Base-by-base conservation (phyloP, 106 monocot species). In the Acorus calamus region DNA sequence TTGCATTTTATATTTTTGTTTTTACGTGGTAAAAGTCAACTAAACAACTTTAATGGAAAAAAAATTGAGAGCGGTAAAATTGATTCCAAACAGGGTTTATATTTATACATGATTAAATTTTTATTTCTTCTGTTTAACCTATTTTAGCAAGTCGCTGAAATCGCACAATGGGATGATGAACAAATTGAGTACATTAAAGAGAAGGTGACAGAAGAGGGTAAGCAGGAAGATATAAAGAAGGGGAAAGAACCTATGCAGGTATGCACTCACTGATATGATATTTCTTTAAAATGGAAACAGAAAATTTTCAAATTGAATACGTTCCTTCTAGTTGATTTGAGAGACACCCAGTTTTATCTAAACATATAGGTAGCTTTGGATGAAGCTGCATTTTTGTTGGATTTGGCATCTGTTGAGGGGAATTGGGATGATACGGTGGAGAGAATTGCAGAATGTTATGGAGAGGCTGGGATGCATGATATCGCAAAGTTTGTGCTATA, bases 211-310 rank as follows among this genome's bases (percentile, higher is more conserved):
- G 87, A 85, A 66, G 91, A 91, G 55, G 96, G 91, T 11, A 96
- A 79, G 73, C 71, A 72, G 9, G 87, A 87, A 77, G 96, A 96
- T 77, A 63, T 96, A 63, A 91, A 85, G 72, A 96, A 96, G 67
- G 96, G 90, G 11, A 96, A 96, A 76, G 78, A 69, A 52, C 91
- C 91, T 60, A 84, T 77, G 73, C 94, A 94, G 82, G 94, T 94
- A 67, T 6, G 14, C 28, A 28, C 28, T 28, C 3, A 14, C 41
- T 52, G 5, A 11, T 3, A 46, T 42, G 8, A 10, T 46, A 54
- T 4, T 67, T 57, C 7, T 11, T 6, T 57, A 14, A 55, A 9
- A 61, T 8, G 47, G 52, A 11, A 51, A 60, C 13, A 49, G 66
- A 66, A 73, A 49, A 59, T 11, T 41, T 8, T 8, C 44, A 50